A percentile compares a stretch with the other conserved stretches of the same genome.
phyloP scores from a whole-genome alignment of 2,329 filamentous ascomycete species.

The Byssothecium circinans region DNA sequence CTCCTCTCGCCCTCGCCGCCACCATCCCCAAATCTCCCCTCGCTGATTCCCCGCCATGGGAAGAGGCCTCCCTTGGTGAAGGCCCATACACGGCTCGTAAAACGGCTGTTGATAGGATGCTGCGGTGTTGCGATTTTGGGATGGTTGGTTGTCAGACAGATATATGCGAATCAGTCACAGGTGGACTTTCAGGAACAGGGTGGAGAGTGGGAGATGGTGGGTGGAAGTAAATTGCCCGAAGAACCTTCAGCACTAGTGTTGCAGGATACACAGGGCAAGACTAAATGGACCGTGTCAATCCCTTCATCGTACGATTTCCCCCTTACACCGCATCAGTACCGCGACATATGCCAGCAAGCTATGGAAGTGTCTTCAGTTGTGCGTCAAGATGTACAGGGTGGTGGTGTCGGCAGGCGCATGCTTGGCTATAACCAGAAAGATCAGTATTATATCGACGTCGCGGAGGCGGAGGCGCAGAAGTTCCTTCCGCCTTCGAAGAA shows the following conservation, averaged over 20 bases:
- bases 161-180: constrained; percentile 25
- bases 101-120: constrained; percentile 60
- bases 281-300: constrained; percentile 81
- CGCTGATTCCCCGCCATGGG: constrained; percentile 65
- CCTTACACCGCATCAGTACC: constrained; percentile 65
- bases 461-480: constrained; percentile 67
- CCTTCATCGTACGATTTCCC: constrained; percentile 69
- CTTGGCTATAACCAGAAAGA: constrained; percentile 64
- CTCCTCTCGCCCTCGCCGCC: constrained; percentile 70
- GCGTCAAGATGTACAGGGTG: constrained; percentile 36
- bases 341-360: constrained; percentile 68
- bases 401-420: constrained; percentile 36
- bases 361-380: constrained; percentile 62
- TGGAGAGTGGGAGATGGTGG: constrained; percentile 67
- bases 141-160: constrained; percentile 51
- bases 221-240: constrained; percentile 66
- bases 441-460: constrained; percentile 72
- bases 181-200: constrained; percentile 22
- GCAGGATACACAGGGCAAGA: constrained; percentile 63
- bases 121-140: constrained; percentile 51
- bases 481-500: constrained; percentile 56
- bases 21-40: constrained; percentile 70
- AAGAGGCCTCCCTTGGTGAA: constrained; percentile 61
- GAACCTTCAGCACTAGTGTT: constrained; percentile 74
- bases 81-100: constrained; percentile 56